Evolutionary conservation across 345 rosid genomes (phyloP).

Genomic region (Noccaea caerulescens): DNA sequence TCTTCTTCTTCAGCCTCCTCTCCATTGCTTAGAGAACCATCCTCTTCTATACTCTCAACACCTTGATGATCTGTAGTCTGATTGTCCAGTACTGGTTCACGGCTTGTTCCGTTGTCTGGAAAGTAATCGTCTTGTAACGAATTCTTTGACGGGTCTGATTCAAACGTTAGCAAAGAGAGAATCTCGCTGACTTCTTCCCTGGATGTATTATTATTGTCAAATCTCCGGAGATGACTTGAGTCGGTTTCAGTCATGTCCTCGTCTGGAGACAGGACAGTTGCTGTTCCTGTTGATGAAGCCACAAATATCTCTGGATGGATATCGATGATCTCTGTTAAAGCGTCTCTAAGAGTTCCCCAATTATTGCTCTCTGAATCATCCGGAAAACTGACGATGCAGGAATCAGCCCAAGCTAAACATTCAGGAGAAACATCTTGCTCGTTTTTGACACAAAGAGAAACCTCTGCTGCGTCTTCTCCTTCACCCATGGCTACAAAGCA

Average conservation of each 20-base stretch:
- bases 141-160: constrained; percentile 40
- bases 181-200: constrained; percentile 35
- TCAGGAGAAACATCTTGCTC: constrained; percentile 55
- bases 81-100: constrained; percentile 30
- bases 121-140: constrained; percentile 43
- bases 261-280: constrained; percentile 21
- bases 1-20: constrained; percentile 1
- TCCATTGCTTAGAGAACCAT: constrained; percentile 12
- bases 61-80: constrained; percentile 12
- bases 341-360: constrained; percentile 61
- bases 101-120: constrained; percentile 25
- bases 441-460: constrained; percentile 20
- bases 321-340: constrained; percentile 57
- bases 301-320: constrained; percentile 45
- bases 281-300: constrained; percentile 31
- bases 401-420: constrained; percentile 73
- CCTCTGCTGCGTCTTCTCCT: constrained; percentile 25
- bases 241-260: constrained; percentile 32
- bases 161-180: constrained; percentile 28
- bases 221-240: not conserved
- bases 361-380: constrained; percentile 48
- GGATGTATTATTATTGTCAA: not conserved
- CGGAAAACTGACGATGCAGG: constrained; percentile 57
- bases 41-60: constrained; percentile 17
- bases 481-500: constrained; percentile 35